A percentile compares a stretch with the other conserved stretches of the same genome.
Evolutionary conservation across 495 filamentous ascomycete species (phyloP).

Genomic region (Thozetella sp.): DNA sequence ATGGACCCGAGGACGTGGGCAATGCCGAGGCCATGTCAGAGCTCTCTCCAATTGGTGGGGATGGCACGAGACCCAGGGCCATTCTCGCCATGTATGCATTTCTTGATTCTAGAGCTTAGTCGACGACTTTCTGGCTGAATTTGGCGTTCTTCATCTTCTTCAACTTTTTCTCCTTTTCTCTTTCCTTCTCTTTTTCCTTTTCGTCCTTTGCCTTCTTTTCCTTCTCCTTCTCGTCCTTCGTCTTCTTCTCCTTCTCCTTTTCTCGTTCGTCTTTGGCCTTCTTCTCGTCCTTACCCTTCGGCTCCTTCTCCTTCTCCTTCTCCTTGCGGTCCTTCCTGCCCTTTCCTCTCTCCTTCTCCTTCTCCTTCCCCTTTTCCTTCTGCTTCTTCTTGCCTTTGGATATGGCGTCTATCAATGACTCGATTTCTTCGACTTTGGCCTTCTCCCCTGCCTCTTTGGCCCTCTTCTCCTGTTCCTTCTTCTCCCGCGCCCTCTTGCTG

Average conservation of each 20-base stretch:
- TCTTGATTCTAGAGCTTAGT: not conserved
- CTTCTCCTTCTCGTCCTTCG: constrained; percentile 6
- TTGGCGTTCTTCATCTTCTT: not conserved
- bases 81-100: too few species aligned
- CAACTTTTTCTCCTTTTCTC: not conserved
- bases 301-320: constrained; percentile 15
- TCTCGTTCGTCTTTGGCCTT: not conserved
- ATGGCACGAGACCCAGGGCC: too few species aligned
- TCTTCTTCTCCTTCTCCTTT: constrained; percentile 1
- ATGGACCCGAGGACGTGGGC: too few species aligned
- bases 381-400: constrained; percentile 37
- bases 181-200: not conserved
- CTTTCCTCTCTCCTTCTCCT: constrained; percentile 12
- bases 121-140: not conserved
- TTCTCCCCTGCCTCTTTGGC: constrained; percentile 37
- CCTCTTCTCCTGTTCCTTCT: constrained; percentile 42
- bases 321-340: constrained; percentile 16
- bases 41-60: too few species aligned
- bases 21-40: not conserved
- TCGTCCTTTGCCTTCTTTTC: not conserved
- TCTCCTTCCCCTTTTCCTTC: constrained; percentile 41
- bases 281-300: constrained; percentile 9
- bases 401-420: constrained; percentile 37
- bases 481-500: constrained; percentile 69
- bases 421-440: constrained; percentile 43